A percentile compares a stretch with the other conserved stretches of the same genome.
Evolutionary conservation across 2,329 filamentous ascomycete genomes (phyloP).

Genomic region (Thelonectria blattea): DNA sequence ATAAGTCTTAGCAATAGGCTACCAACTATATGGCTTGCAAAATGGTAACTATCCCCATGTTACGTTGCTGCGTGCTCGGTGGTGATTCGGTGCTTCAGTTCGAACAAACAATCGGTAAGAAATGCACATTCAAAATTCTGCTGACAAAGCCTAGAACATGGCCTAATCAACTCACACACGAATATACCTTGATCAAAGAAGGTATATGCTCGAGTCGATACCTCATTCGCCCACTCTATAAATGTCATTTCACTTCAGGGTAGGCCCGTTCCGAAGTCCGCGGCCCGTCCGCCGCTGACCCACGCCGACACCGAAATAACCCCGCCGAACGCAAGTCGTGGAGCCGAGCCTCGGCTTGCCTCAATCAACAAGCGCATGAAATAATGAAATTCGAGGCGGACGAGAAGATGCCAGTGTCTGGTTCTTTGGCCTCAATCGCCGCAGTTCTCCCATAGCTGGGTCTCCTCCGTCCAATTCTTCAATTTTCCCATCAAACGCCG

Average conservation of each 20-base stretch:
- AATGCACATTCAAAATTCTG: no score
- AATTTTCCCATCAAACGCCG: background rate
- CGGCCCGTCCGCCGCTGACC: background rate
- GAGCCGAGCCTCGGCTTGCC: background rate
- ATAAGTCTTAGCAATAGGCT: no score
- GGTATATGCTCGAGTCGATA: no score
- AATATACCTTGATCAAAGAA: background rate
- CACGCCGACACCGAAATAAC: constrained; percentile 16
- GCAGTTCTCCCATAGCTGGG: background rate
- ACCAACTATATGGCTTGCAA: no score
- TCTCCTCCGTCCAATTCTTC: background rate
- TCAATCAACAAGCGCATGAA: background rate
- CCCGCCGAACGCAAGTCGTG: background rate
- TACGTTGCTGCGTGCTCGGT: no score
- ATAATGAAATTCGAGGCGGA: background rate
- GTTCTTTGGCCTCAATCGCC: background rate
- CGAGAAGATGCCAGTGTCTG: background rate
- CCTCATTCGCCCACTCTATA: background rate
- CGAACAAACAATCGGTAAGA: no score
- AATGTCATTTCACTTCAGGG: background rate
- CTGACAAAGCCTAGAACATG: no score
- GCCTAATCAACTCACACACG: no score
- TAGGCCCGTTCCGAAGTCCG: background rate
- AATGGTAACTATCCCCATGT: no score
- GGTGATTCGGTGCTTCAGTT: no score